These are phyloP conservation scores for Nasturtium officinale DNA, from an alignment of 345 rosid genomes.

Conservation along the genomic window DNA sequence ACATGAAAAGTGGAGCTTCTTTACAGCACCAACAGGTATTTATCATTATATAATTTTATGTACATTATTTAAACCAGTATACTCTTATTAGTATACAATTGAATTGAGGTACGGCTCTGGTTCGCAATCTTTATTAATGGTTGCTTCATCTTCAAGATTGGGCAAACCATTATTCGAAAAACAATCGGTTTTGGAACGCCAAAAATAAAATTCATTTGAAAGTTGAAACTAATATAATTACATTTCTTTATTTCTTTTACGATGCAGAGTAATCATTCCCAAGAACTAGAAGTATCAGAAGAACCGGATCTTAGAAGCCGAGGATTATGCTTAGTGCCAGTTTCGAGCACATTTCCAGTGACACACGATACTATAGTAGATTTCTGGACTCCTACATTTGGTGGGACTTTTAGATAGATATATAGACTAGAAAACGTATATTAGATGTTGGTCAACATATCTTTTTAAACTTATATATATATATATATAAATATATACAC, in stretches of 20 bases:
- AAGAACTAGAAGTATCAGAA: constrained; percentile 64
- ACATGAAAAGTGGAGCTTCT: constrained; percentile 90
- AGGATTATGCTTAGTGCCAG: constrained; percentile 89
- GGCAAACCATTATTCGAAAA: constrained; percentile 23
- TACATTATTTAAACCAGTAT: constrained; percentile 25
- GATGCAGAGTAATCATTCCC: constrained; percentile 53
- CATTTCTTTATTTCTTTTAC: neutral
- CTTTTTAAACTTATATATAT: constrained; percentile 28
- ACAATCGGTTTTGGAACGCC: constrained; percentile 10
- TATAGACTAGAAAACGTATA: constrained; percentile 47
- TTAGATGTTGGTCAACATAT: constrained; percentile 37
- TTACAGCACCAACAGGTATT: constrained; percentile 76
- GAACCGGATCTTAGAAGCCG: constrained; percentile 84
- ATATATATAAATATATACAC: constrained; percentile 16
- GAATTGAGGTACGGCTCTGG: constrained; percentile 23
- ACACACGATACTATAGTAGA: constrained; percentile 81
- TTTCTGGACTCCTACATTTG: constrained; percentile 95
- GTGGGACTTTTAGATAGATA: constrained; percentile 87
- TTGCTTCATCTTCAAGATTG: constrained; percentile 45
- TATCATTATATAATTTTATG: neutral
- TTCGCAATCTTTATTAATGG: constrained; percentile 29
- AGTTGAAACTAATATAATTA: neutral
- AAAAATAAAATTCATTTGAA: neutral
- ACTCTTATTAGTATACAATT: constrained; percentile 29
- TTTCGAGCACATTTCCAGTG: constrained; percentile 86